Base-by-base conservation (phyloP, 2,329 filamentous ascomycete species). In the Calonectria crousiana region DNA sequence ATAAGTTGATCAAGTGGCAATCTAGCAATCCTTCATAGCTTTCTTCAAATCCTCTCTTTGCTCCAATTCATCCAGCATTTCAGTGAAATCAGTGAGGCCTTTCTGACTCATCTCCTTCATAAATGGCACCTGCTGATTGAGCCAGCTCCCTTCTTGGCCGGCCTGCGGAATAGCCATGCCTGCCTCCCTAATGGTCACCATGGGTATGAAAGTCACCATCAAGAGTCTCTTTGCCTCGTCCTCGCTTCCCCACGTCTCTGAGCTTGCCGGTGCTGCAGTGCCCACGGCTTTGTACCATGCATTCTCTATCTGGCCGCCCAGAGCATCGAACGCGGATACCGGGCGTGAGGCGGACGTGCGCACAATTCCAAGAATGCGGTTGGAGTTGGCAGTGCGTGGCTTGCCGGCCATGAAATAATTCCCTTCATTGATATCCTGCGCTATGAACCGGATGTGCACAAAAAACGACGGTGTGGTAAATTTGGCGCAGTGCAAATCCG, bases 151-250 rank as follows among this genome's bases (percentile, higher is more conserved):
- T 49, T 79, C 78, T 0, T 79, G 66, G 0, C 78, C 78, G 10
- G 78, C 78, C 2, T 73, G 71, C 1, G 78, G 78, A 8, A 79
- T 75, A 32, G 41, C 28, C 78, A 79, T 76, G 0, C 78, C 76
- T 0, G 69, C 78, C 41, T 79, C 78, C 8, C 77, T 62, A 28
- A 79, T 62, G 2, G 78, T 67, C 2, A 79, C 18, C 70, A 79
- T 74, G 0, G 78, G 78, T 4, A 73, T 38, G n/a, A 79, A 79
- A 0, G 71, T 76, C 8, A 79, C 78, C 72, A 69, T 66, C 5
- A 76, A 34, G 1, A 79, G 9, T 3, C 76, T 72, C 10, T 47
- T 68, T 2, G 36, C 26, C 6, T 79, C 77, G 13, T 75, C 53
- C 9, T 65, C 23, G 18, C 18, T 49, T 34, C 28, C 38, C 60